These are phyloP conservation scores for Aspergillus versicolor DNA, from an alignment of 2,329 filamentous ascomycete genomes.

Conservation along the genomic window DNA sequence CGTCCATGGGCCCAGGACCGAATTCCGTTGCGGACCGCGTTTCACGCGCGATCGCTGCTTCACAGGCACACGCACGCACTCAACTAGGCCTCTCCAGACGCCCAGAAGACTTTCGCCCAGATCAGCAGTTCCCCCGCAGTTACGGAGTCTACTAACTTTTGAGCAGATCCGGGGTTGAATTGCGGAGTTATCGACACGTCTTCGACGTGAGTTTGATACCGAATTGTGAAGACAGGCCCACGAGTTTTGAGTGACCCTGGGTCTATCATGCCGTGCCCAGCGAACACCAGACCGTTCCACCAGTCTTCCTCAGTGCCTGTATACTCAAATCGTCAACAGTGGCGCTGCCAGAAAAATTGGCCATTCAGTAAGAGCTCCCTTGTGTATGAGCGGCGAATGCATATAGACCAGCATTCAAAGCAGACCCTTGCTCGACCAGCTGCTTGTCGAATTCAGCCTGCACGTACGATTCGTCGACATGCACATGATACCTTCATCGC, in stretches of 20 bases:
- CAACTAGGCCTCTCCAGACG: neutral
- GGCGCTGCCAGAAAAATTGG: conserved; percentile 15
- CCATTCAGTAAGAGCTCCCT: conserved; percentile 16
- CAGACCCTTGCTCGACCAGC: conserved; percentile 12
- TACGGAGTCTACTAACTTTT: neutral
- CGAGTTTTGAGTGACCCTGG: neutral
- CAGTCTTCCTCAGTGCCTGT: conserved; percentile 10
- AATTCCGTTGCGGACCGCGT: neutral
- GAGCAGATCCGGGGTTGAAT: conserved; percentile 5
- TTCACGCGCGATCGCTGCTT: neutral
- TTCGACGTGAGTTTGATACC: neutral
- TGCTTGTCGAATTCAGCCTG: conserved; percentile 17
- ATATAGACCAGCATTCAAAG: conserved; percentile 19
- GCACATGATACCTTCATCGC: conserved; percentile 24
- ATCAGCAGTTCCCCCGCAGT: conserved; percentile 5
- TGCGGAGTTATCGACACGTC: neutral
- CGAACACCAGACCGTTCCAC: conserved; percentile 16
- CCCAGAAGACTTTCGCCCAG: neutral
- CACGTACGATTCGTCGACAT: conserved; percentile 25
- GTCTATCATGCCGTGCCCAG: conserved; percentile 4
- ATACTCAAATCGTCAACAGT: conserved; percentile 14
- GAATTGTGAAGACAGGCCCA: neutral
- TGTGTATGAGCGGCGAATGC: conserved; percentile 15
- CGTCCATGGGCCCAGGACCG: neutral
- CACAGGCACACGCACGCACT: neutral